Evolutionary conservation across 768 basidiomycete species (phyloP), one percentile per base, ranked within the genome.

Genomic region (Kwoniella newhampshirensis): DNA sequence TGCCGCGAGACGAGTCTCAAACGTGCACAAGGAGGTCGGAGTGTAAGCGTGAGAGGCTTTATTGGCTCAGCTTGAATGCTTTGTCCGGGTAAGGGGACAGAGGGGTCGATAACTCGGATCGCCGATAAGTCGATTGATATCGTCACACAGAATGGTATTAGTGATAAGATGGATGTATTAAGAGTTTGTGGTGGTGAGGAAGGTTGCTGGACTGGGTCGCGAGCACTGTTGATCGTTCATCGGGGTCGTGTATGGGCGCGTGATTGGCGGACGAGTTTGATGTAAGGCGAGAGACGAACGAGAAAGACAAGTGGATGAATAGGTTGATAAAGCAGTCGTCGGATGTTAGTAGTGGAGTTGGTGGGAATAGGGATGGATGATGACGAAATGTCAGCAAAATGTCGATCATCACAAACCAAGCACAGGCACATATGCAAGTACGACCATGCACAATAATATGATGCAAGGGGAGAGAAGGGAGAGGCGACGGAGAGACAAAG

Each of bases 1-100:
- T 70, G 71, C 71, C 71, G 71, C 71, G 71, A 73, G 71, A 70
- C 71, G 62, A 63, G 56, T 66, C 71, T 73, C 71, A 70, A 73
- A 70, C 71, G 68, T 70, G 71, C 71, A 68, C 68, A 73, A 68
- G 71, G 71, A 52, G 61, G 68, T 70, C 71, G 71, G 68, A 60
- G 56, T 57, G 30, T 35, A 55, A 27, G 44, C 37, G 21, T 35
- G 28, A 4, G 32, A 23, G 28, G 45, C 25, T 2, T 49, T 54
- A 47, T 43, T 41, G 11, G 25, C 35, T 50, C 60, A 66, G 57
- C 45, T 70, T 64, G 60, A 36, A 53, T 57, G 47, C 46, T 49
- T 58, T 26, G 41, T 53, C 42, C 39, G 40, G 54, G 30, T 30
- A 39, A 21, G 23, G 7, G 32, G 32, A 32, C 32, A 6, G 32